These are phyloP conservation scores for Sordariomycetes sp. DNA, from an alignment of 2,329 filamentous ascomycete species.

Conservation along the genomic window DNA sequence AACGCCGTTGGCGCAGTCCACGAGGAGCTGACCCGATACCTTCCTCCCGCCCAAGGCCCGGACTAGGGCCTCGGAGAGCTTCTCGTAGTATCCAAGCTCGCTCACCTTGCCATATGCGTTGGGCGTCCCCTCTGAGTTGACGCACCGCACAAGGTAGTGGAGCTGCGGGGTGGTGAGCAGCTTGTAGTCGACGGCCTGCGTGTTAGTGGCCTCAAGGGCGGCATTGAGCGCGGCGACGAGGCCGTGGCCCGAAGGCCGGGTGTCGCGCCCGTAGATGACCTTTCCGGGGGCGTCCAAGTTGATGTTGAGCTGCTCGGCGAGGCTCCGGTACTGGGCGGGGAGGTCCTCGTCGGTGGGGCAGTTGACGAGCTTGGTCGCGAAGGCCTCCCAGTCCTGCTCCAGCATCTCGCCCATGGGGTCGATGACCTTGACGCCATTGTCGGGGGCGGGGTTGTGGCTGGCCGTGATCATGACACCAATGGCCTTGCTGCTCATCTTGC, in stretches of 20 bases:
- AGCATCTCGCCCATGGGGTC: conserved; percentile 98
- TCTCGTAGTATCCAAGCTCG: conserved; percentile 90
- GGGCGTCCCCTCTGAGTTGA: conserved; percentile 83
- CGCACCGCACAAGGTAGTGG: conserved; percentile 89
- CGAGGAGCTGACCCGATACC: conserved; percentile 62
- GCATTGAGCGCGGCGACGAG: conserved; percentile 71
- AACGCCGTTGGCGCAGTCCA: conserved; percentile 95
- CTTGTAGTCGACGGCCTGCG: conserved; percentile 74
- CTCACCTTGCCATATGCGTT: conserved; percentile 82
- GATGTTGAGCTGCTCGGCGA: conserved; percentile 67
- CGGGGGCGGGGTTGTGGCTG: conserved; percentile 80
- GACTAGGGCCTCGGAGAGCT: conserved; percentile 76
- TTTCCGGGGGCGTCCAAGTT: conserved; percentile 60
- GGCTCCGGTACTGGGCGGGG: conserved; percentile 61
- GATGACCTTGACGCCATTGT: conserved; percentile 92
- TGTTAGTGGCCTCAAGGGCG: conserved; percentile 65
- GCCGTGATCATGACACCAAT: conserved; percentile 97
- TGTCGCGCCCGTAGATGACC: conserved; percentile 87
- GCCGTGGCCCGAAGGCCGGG: conserved; percentile 78
- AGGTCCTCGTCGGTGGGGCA: conserved; percentile 65
- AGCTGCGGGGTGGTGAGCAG: conserved; percentile 94
- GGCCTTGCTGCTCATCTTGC: conserved; percentile 78
- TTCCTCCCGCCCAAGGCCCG: conserved; percentile 70
- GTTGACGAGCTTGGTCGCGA: conserved; percentile 86
- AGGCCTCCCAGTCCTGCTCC: conserved; percentile 86